phyloP scores from a whole-genome alignment of 2,329 filamentous ascomycete species.

The Colletotrichum theobromicola region DNA sequence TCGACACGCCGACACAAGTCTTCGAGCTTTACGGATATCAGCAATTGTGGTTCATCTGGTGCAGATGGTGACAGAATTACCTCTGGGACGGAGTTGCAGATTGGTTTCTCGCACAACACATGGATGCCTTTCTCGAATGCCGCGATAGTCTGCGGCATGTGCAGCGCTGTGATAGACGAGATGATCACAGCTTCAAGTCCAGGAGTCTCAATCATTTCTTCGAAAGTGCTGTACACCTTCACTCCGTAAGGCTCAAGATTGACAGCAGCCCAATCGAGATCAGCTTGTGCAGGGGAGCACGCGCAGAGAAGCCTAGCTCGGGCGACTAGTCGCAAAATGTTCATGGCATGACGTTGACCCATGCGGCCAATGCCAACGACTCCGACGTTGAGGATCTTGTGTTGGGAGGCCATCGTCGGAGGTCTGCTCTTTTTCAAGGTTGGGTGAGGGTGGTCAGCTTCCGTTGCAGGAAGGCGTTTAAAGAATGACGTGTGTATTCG shows the following conservation, averaged over 20 bases:
- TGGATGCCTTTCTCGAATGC: constrained; percentile 60
- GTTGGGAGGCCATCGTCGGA: constrained; percentile 1
- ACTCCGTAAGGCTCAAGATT: constrained; percentile 48
- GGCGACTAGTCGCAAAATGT: constrained; percentile 48
- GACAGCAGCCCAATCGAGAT: constrained; percentile 47
- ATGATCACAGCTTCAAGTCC: constrained; percentile 46
- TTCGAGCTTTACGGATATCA: neutral
- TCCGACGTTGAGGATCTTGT: constrained; percentile 42
- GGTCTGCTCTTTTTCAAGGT: rapidly evolving
- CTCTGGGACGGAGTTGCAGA: constrained; percentile 62
- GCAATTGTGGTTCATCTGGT: neutral
- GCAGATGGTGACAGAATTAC: constrained; percentile 36
- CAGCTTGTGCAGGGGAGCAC: constrained; percentile 47
- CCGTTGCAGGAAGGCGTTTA: neutral
- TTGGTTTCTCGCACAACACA: constrained; percentile 64
- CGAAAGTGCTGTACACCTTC: constrained; percentile 47
- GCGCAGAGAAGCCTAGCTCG: constrained; percentile 54
- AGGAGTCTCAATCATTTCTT: constrained; percentile 46
- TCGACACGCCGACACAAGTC: neutral
- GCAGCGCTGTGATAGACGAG: constrained; percentile 53
- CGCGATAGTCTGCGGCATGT: constrained; percentile 60
- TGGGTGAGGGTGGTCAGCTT: neutral
- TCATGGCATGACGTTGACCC: constrained; percentile 55
- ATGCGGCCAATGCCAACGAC: constrained; percentile 57
- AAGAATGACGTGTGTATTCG: neutral